Conservation (phyloP, 2,329 filamentous ascomycete genomes). For the Paramyrothecium sp. region DNA sequence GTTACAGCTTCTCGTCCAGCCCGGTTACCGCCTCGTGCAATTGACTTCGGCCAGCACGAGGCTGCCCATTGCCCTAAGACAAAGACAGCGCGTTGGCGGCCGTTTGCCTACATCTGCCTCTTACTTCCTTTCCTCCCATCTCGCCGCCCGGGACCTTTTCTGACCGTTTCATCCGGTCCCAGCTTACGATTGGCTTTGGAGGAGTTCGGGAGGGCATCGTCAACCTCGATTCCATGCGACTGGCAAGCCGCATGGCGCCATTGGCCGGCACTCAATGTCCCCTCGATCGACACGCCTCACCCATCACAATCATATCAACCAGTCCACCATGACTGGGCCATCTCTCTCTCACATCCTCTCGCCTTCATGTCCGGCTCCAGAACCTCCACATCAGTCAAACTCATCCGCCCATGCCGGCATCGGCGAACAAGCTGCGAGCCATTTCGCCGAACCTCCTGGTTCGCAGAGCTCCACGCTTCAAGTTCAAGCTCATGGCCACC, state of each 20-base stretch:
- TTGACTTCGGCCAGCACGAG: neutral
- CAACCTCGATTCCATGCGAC: neutral
- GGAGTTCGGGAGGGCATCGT: no score
- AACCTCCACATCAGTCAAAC: neutral
- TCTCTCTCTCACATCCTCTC: slow-evolving; percentile 30
- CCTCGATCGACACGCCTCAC: slow-evolving; percentile 1
- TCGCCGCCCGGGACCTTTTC: no score
- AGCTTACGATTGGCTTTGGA: no score
- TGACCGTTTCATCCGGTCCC: no score
- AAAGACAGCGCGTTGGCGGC: no score
- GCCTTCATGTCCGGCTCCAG: slow-evolving; percentile 20
- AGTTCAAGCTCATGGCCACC: neutral
- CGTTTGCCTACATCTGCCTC: no score
- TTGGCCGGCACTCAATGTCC: neutral
- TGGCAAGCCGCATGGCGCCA: neutral
- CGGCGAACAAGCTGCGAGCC: neutral
- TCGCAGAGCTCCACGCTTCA: neutral
- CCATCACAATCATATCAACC: neutral
- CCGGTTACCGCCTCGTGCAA: no score
- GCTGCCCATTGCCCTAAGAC: no score
- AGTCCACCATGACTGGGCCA: slow-evolving; percentile 25
- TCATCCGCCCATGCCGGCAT: neutral
- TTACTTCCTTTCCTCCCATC: no score
- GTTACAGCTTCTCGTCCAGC: no score
- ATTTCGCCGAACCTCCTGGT: neutral